Base-by-base conservation (phyloP, 2,329 filamentous ascomycete genomes). In the Phyllachora maydis region DNA sequence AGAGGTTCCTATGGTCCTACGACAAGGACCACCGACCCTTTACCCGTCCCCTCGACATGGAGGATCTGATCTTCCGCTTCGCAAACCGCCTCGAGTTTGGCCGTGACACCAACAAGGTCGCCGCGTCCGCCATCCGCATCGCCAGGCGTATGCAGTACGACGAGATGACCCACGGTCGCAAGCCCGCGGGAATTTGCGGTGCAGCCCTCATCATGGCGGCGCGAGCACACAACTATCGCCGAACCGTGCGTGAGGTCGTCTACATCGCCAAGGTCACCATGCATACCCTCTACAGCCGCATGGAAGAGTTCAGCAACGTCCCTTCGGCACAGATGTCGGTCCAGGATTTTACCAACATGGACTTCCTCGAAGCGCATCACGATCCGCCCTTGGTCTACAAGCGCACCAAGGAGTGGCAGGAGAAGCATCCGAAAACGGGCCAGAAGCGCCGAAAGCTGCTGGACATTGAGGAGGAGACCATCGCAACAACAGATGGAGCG, bases 251-350 rank as follows among this genome's bases (percentile, higher is more conserved):
- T 15, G 88, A 98, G 47, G 77, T 98, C 6, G 85, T 95, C n/a
- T 95, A 92, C 43, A 78, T 93, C 18, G 85, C 93, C 43, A 95
- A 93, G 43, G 83, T 95, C 23, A 90, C 83, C 19, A 90, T 90
- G 33, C 65, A 81, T 30, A 98, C 88, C 6, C 81, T 98, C 29
- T 76, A 82, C 39, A 79, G 85, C 42, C 81, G 88, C 30, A 54
- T 98, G 7, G 72, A 83, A 33, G 88, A 98, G 41, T 98, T 95
- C 49, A 81, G 78, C 32, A 64, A 72, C 16, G 92, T 85, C 0
- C 75, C 79, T 31, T 82, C 75, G 30, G 81, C 81, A 33, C 66
- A 68, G 23, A 62, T 95, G 46, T 88, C 81, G 0, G 77, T 98
- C 11, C 74, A 83, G 30, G 74, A 93, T 28, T 71, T 77, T 30